These are phyloP conservation scores for Coemansia sp. DNA, from an alignment of 192 early-diverging fungal genomes.

Conservation along the genomic window DNA sequence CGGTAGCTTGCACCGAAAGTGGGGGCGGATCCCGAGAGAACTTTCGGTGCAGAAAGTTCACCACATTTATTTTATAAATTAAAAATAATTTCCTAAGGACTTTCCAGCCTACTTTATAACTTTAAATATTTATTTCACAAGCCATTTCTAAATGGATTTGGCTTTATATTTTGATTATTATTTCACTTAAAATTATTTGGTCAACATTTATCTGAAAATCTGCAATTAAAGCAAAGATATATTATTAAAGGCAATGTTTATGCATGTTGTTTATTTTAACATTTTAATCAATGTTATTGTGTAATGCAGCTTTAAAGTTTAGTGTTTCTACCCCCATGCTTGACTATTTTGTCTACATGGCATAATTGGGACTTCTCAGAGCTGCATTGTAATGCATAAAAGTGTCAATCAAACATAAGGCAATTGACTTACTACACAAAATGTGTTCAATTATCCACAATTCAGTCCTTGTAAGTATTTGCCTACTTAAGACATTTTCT, in stretches of 20 bases:
- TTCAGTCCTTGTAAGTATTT: too few species aligned
- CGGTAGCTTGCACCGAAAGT: too few species aligned
- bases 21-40: too few species aligned
- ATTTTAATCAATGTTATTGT: constrained; percentile 15
- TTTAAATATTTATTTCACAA: neutral
- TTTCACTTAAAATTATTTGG: constrained; percentile 25
- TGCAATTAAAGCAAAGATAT: constrained; percentile 10
- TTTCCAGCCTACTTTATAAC: constrained; percentile 21
- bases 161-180: constrained; percentile 20
- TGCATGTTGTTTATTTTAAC: constrained; percentile 15
- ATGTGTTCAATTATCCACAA: too few species aligned
- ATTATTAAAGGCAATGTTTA: neutral
- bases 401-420: constrained; percentile 29
- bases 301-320: constrained; percentile 36
- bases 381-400: neutral
- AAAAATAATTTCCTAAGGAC: constrained; percentile 13
- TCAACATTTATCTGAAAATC: neutral
- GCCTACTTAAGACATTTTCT: too few species aligned
- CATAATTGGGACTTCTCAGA: neutral
- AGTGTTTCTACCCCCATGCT: constrained; percentile 25
- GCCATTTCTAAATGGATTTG: neutral
- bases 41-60: too few species aligned
- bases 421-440: constrained; percentile 31
- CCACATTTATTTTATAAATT: too few species aligned
- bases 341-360: constrained; percentile 20